Evolutionary conservation across 2,329 filamentous ascomycete genomes (phyloP), one percentile per base, ranked within the genome.

Genomic region (Trichoderma citrinoviride): DNA sequence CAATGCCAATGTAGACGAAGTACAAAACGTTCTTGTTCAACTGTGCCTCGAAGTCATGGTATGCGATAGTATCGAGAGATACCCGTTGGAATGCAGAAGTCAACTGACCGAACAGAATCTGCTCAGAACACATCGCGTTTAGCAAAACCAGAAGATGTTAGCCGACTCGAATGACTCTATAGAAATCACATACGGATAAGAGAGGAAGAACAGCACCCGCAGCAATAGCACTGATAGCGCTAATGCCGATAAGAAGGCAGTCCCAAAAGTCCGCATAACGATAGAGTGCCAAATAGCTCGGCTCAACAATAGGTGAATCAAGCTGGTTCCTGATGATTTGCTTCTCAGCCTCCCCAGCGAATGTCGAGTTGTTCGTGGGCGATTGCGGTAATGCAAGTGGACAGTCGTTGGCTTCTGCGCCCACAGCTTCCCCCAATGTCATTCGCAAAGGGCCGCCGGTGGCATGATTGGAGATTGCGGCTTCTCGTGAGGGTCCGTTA

Each of bases 221-320:
- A 27, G 47, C 21, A 50, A 50, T 50, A 27, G 47, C 47, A 25
- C 47, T 27, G 27, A 50, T 1, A 27, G 47, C 47, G 23, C 47
- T 50, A 21, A 50, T 27, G 47, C 23, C 2, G 23, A 50, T 50
- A 27, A 50, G 25, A 23, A 53, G 50, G 50, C 29, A 53, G 40
- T 53, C 50, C 50, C n/a, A 37, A 53, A 21, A 17, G 50, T 53
- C 50, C 21, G 50, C 50, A 53, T 53, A 53, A 53, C 50, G 50
- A 37, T 53, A 53, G 6, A 53, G 50, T 29, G 10, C 21, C 2
- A 53, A 53, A 53, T 37, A 53, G 1, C 8, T 40, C 21, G 40
- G 27, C 27, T 29, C 17, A 19, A 53, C 50, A 37, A 7, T 40
- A 7, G 50, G 27, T 15, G 29, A 40, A 19, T 53, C 50, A 53